Evolutionary conservation across 495 filamentous ascomycete species (phyloP).

Genomic region (Paragyromitra xinjiangensis): DNA sequence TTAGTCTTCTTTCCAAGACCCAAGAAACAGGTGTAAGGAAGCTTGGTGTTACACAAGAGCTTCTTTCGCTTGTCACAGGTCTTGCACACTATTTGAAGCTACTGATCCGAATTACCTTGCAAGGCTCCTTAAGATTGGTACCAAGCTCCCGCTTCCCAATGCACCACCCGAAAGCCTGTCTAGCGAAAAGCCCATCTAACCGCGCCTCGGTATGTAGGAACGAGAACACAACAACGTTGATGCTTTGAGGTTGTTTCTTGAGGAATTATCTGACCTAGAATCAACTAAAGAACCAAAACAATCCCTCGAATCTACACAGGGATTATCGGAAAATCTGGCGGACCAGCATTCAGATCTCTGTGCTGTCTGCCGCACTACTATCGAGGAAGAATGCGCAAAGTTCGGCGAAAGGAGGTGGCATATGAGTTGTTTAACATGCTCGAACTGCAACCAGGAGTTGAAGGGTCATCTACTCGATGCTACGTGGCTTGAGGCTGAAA

Average conservation of each 20-base stretch:
- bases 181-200: conserved; percentile 49
- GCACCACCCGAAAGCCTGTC: conserved; percentile 49
- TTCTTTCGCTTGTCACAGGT: conserved; percentile 92
- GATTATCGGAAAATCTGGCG: conserved; percentile 73
- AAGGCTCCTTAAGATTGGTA: conserved; percentile 83
- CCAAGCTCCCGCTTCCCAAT: conserved; percentile 53
- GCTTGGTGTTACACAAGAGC: conserved; percentile 94
- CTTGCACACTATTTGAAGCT: conserved; percentile 98
- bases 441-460: conserved; percentile 76
- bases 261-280: conserved; percentile 79
- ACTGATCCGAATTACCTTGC: conserved; percentile 93
- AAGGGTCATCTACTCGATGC: conserved; percentile 70
- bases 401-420: conserved; percentile 82
- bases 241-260: conserved; percentile 81
- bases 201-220: conserved; percentile 63
- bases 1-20: conserved; percentile 88
- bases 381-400: conserved; percentile 90
- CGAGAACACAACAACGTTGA: conserved; percentile 77
- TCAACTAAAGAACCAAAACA: conserved; percentile 73
- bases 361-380: conserved; percentile 77
- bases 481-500: conserved; percentile 70
- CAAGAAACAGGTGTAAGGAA: conserved; percentile 88
- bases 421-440: conserved; percentile 77
- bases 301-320: conserved; percentile 76
- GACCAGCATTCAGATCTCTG: conserved; percentile 85